Evolutionary conservation across 495 filamentous ascomycete genomes (phyloP).

Genomic region (Annulohypoxylon bovei): DNA sequence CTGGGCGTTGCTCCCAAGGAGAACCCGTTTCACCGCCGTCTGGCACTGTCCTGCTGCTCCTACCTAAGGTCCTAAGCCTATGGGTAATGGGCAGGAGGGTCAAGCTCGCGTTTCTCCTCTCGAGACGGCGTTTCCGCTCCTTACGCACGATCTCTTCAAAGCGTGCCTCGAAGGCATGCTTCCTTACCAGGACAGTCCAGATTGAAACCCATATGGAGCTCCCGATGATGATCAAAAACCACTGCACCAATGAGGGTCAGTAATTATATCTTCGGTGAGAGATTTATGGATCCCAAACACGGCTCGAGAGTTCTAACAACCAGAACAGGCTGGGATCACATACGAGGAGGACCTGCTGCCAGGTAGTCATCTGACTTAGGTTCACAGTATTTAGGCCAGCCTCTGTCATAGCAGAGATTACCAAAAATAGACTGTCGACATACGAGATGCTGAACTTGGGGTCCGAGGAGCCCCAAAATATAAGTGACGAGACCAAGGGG

Average conservation of each 20-base stretch:
- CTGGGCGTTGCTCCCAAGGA: constrained; percentile 1
- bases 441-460: constrained; percentile 72
- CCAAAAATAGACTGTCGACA: constrained; percentile 79
- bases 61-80: constrained; percentile 34
- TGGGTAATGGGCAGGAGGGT: constrained; percentile 42
- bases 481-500: constrained; percentile 69
- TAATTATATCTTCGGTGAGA: not conserved
- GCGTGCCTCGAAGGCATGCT: constrained; percentile 74
- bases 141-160: constrained; percentile 68
- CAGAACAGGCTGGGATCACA: not conserved
- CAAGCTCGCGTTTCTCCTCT: constrained; percentile 36
- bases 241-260: constrained; percentile 42
- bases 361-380: constrained; percentile 75
- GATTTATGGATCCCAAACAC: not conserved
- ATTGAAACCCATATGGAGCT: constrained; percentile 73
- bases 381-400: constrained; percentile 78
- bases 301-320: not conserved
- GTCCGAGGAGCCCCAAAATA: constrained; percentile 76
- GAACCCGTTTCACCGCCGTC: not conserved
- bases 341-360: constrained; percentile 76
- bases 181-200: constrained; percentile 71
- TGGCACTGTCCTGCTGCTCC: constrained; percentile 29
- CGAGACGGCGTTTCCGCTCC: constrained; percentile 50
- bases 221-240: constrained; percentile 76
- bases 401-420: constrained; percentile 81